Evolutionary conservation across 1,139 yeast species (phyloP).

Genomic region (Starmera stellimalicola): DNA sequence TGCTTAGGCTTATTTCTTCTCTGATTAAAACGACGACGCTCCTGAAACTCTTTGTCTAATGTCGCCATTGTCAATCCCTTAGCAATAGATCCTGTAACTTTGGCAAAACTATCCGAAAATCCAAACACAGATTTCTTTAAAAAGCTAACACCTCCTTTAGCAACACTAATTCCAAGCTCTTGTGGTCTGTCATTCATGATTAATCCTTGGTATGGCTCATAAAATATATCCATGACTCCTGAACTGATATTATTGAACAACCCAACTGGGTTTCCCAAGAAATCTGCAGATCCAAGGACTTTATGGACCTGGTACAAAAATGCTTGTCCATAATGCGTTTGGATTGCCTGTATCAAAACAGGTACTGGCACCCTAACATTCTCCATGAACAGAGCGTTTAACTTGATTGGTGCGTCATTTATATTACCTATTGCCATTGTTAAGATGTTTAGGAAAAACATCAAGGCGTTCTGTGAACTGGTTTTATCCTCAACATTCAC

Average conservation of each 20-base stretch:
- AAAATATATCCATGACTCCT: constrained; percentile 92
- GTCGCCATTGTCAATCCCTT: constrained; percentile 91
- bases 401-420: constrained; percentile 89
- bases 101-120: constrained; percentile 84
- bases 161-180: constrained; percentile 89
- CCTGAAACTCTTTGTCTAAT: constrained; percentile 79
- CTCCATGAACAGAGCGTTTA: constrained; percentile 81
- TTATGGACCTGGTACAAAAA: constrained; percentile 88
- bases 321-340: constrained; percentile 87
- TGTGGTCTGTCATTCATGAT: constrained; percentile 92
- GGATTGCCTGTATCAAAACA: constrained; percentile 57
- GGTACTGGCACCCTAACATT: constrained; percentile 84
- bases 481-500: constrained; percentile 51
- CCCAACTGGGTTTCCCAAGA: constrained; percentile 96
- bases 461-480: constrained; percentile 51
- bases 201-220: constrained; percentile 96
- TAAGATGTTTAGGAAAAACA: constrained; percentile 73
- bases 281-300: constrained; percentile 91
- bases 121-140: constrained; percentile 94
- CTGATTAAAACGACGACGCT: constrained; percentile 61
- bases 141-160: constrained; percentile 92
- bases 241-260: constrained; percentile 86
- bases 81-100: constrained; percentile 88
- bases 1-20: constrained; percentile 77
- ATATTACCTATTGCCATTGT: constrained; percentile 98